Base-by-base conservation (phyloP, 192 early-diverging fungal genomes). In the Mortierella antarctica region DNA sequence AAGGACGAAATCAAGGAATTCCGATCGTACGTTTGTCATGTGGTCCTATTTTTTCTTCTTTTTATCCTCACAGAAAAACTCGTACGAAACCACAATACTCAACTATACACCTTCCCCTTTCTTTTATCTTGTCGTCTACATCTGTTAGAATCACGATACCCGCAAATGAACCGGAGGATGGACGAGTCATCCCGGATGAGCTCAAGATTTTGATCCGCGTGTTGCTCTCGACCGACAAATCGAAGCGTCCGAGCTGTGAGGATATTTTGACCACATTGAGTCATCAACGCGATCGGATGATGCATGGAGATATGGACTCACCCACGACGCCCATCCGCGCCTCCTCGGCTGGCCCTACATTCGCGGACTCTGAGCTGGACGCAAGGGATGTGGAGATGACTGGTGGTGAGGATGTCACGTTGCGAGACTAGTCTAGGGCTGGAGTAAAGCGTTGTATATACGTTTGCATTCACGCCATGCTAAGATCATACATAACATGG, bases 1-100 rank as follows among this genome's bases (percentile, higher is more conserved):
- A 87, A 88, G 44, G 74, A 84, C 39, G 97, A 97, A 75, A 96
- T 99, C 53, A 67, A 96, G 47, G 78, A 66, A 15, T 91, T 97
- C 60, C 72, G 73, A 70, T 67, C 75, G 83, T 89, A 75, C 48
- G 76, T 67, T 17, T 39, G 23, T 67, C 20, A 20, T 23, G 11
- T n/a, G n/a, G n/a, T n/a, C n/a, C n/a, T n/a, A n/a, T n/a, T n/a
- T n/a, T n/a, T n/a, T 40, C 48, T 45, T 64, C 12, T 52, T 44
- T 52, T 5, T n/a, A n/a, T n/a, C n/a, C n/a, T 41, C 10, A 12
- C 67, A 17, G 31, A 12, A 12, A 51, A n/a, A 1, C 50, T 31
- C 31, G 1, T 31, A 31, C 1, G 65, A 23, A 15, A 31, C 41
- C 13, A 51, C 13, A 15, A 2, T 51, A 40, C 55, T 50, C 14